Conservation (phyloP, 2,329 filamentous ascomycete species). For the Dendryphion nanum region DNA sequence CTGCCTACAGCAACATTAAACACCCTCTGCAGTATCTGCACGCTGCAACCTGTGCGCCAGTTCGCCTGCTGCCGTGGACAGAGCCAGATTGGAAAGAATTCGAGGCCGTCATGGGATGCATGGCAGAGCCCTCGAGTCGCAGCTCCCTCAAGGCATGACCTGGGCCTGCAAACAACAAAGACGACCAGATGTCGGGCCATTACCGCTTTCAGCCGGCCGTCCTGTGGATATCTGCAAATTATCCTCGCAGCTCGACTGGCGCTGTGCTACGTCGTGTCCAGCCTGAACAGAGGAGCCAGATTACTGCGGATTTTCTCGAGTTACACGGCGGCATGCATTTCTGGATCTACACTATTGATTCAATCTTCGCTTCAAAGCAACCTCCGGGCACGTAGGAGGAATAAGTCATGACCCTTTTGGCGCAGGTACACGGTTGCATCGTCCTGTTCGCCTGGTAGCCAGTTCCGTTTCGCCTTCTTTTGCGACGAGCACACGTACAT, state of each 20-base stretch:
- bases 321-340: conserved; percentile 8
- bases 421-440: too few species aligned
- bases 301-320: conserved; percentile 6
- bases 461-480: too few species aligned
- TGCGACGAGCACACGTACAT: too few species aligned
- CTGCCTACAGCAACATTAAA: too few species aligned
- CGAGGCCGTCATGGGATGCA: too few species aligned
- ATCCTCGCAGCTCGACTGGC: conserved; percentile 6
- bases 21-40: too few species aligned
- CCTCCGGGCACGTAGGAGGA: too few species aligned
- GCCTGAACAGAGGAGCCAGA: conserved; percentile 9
- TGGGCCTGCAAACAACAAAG: neutral
- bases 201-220: conserved; percentile 19
- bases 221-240: conserved; percentile 5
- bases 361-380: conserved; percentile 8
- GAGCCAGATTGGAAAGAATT: neutral
- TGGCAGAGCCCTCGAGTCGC: too few species aligned
- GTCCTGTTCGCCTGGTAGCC: too few species aligned
- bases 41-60: too few species aligned
- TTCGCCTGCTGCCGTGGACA: too few species aligned
- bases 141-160: conserved; percentile 11
- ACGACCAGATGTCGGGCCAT: conserved; percentile 11
- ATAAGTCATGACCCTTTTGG: too few species aligned
- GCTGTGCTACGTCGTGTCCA: conserved; percentile 2
- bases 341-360: conserved; percentile 14